These are phyloP conservation scores for Santalum album DNA, from an alignment of 164 flowering plant species.

Conservation along the genomic window DNA sequence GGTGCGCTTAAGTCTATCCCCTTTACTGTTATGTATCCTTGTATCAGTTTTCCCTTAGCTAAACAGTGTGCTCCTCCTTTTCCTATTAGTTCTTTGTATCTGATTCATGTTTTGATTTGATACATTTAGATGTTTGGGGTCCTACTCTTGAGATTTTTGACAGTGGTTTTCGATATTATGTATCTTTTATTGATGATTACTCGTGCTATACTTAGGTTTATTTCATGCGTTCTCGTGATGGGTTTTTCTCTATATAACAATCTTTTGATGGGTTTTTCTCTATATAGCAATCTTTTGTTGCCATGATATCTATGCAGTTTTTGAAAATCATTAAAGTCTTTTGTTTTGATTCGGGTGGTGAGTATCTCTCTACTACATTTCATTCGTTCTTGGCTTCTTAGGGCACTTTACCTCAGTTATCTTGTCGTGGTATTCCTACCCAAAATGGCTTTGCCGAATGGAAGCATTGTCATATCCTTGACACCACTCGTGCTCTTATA, in stretches of 20 bases:
- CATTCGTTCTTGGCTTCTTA: neutral
- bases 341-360: neutral
- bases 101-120: neutral
- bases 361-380: neutral
- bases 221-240: neutral
- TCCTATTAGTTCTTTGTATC: too few species aligned
- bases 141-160: neutral
- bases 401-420: neutral
- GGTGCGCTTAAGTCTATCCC: too few species aligned
- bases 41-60: too few species aligned
- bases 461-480: neutral
- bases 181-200: neutral
- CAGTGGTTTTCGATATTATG: neutral
- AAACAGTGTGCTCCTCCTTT: too few species aligned
- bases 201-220: neutral
- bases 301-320: neutral
- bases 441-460: neutral
- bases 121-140: neutral
- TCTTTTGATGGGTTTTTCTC: neutral
- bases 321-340: too few species aligned
- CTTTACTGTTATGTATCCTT: too few species aligned
- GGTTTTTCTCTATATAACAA: neutral
- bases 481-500: neutral
- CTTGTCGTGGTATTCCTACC: neutral
- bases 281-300: neutral